These are phyloP conservation scores for Aspergillus tamarii DNA, from an alignment of 2,329 filamentous ascomycete species.

Conservation along the genomic window DNA sequence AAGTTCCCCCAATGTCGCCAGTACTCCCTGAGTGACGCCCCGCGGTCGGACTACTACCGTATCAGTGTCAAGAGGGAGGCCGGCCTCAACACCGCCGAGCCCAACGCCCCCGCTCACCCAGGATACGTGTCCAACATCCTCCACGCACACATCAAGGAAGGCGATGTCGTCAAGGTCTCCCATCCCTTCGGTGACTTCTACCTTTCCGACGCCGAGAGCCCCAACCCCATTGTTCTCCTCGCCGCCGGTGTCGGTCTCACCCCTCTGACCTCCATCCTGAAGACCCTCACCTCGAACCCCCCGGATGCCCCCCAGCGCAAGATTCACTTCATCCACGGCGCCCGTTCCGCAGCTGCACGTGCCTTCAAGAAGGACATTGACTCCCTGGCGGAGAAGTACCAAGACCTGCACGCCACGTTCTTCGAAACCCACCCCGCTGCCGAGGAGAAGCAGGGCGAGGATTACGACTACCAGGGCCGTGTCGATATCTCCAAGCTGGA, in stretches of 20 bases:
- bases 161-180: slow-evolving; percentile 66
- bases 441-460: slow-evolving; percentile 53
- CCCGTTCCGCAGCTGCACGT: slow-evolving; percentile 49
- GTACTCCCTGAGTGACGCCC: slow-evolving; percentile 72
- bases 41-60: slow-evolving; percentile 64
- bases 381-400: slow-evolving; percentile 45
- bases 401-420: slow-evolving; percentile 57
- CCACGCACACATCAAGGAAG: slow-evolving; percentile 63
- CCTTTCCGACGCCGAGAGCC: slow-evolving; percentile 42
- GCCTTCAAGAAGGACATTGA: slow-evolving; percentile 60
- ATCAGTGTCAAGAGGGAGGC: slow-evolving; percentile 72
- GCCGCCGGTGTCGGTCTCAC: slow-evolving; percentile 65
- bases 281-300: slow-evolving; percentile 50
- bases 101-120: slow-evolving; percentile 54
- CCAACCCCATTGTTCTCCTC: slow-evolving; percentile 60
- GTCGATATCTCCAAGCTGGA: slow-evolving; percentile 63
- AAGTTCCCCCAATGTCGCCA: slow-evolving; percentile 69
- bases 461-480: slow-evolving; percentile 64
- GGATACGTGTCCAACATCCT: slow-evolving; percentile 72
- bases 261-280: slow-evolving; percentile 64
- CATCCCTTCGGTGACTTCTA: slow-evolving; percentile 69
- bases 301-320: slow-evolving; percentile 49
- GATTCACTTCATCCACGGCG: slow-evolving; percentile 64
- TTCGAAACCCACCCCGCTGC: slow-evolving; percentile 60
- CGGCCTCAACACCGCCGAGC: slow-evolving; percentile 54